phyloP scores from a whole-genome alignment of 768 basidiomycete species.

The Boletus rubropictus region DNA sequence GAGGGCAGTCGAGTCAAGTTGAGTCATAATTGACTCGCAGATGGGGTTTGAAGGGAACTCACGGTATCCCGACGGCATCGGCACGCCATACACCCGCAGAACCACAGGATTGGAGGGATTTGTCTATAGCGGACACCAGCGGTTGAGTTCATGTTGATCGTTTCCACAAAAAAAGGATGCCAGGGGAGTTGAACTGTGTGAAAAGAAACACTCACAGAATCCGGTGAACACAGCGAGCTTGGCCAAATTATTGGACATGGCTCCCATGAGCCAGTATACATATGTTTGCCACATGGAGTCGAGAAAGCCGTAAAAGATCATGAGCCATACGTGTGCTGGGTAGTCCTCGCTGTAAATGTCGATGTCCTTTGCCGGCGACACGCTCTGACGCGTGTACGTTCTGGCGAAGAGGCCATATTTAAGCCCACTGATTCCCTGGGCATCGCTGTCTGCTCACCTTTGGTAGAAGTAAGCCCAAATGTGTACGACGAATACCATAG shows the following conservation, averaged over 20 bases:
- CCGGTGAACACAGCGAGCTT: slow-evolving; percentile 79
- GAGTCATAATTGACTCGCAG: background rate
- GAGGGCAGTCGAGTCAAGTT: background rate
- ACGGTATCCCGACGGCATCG: slow-evolving; percentile 61
- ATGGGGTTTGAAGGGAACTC: slow-evolving; percentile 27
- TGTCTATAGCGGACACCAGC: slow-evolving; percentile 37
- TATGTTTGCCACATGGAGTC: slow-evolving; percentile 86
- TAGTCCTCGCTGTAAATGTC: slow-evolving; percentile 58
- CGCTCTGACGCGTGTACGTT: slow-evolving; percentile 53
- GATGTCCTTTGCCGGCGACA: slow-evolving; percentile 43
- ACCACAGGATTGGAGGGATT: slow-evolving; percentile 71
- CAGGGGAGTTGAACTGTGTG: no score
- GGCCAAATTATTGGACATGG: slow-evolving; percentile 76
- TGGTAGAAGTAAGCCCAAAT: slow-evolving; percentile 79
- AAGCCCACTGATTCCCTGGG: background rate
- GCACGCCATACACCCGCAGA: slow-evolving; percentile 69
- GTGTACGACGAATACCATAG: slow-evolving; percentile 64
- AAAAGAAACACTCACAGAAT: slow-evolving; percentile 67
- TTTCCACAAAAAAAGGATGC: background rate
- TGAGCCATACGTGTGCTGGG: slow-evolving; percentile 53
- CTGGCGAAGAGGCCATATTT: background rate
- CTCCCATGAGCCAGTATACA: slow-evolving; percentile 81
- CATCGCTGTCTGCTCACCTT: slow-evolving; percentile 37
- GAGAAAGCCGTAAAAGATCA: slow-evolving; percentile 68
- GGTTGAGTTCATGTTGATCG: background rate